Conservation (phyloP, 2,329 filamentous ascomycete species). For the Fusarium buharicum region DNA sequence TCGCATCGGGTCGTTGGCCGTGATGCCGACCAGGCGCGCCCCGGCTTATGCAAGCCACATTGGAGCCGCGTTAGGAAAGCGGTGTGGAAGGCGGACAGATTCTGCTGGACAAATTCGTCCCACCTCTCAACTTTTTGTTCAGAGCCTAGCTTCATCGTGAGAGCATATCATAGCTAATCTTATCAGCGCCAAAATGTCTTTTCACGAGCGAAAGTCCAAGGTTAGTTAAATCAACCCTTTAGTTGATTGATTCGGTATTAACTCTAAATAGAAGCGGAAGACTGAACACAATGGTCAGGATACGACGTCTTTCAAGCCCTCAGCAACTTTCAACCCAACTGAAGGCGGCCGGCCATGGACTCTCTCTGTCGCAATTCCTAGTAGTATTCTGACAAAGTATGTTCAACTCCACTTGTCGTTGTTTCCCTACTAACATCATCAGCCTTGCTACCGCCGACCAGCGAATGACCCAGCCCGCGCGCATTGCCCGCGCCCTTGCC, state of each 20-base stretch:
- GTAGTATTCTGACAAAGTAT: slow-evolving; percentile 80
- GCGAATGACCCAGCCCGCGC: slow-evolving; percentile 76
- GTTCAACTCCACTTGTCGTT: slow-evolving; percentile 29
- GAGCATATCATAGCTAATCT: slow-evolving; percentile 5
- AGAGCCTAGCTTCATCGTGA: slow-evolving; percentile 16
- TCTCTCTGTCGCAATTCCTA: slow-evolving; percentile 79
- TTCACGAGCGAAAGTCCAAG: slow-evolving; percentile 49
- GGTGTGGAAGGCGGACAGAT: slow-evolving; percentile 34
- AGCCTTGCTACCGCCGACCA: slow-evolving; percentile 79
- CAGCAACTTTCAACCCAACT: slow-evolving; percentile 73
- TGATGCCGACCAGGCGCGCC: slow-evolving; percentile 37
- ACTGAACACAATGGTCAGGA: slow-evolving; percentile 54
- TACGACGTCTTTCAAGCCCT: slow-evolving; percentile 69
- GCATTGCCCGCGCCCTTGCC: slow-evolving; percentile 81
- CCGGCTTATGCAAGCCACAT: not conserved
- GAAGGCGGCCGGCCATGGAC: slow-evolving; percentile 75
- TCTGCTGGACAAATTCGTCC: slow-evolving; percentile 45
- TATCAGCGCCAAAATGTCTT: slow-evolving; percentile 46
- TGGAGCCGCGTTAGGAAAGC: slow-evolving; percentile 33
- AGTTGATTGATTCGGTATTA: not conserved
- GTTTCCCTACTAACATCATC: slow-evolving; percentile 1
- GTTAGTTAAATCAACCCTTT: slow-evolving; percentile 21
- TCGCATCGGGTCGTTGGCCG: slow-evolving; percentile 25
- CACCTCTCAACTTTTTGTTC: slow-evolving; percentile 39
- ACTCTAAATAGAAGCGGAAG: slow-evolving; percentile 61